Evolutionary conservation across 2,329 filamentous ascomycete species (phyloP), one percentile per base, ranked within the genome.

Genomic region (Canariomyces notabilis): DNA sequence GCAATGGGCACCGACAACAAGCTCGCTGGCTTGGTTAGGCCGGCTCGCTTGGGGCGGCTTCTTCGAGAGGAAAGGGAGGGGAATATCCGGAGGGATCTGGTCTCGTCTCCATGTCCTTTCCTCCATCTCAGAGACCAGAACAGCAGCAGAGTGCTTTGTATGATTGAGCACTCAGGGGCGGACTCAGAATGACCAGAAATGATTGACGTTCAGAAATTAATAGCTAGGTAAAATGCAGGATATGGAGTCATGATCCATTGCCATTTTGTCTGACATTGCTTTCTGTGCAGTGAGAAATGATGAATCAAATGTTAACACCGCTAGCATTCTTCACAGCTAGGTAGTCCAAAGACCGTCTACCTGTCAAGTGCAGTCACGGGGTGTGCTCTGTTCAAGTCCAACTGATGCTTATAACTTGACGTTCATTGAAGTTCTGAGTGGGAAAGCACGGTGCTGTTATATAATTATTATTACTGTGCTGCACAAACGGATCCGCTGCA

Each of bases 1-100:
- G 36, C 37, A 29, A 29, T 19, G 22, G 36, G 37, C 15, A 21
- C 31, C 32, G 14, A 33, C 31, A 44, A 37, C 37, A 42, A 44
- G 37, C 34, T 18, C 41, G 23, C 47, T 37, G 16, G 9, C 26
- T 39, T 37, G 33, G 33, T 19, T 33, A 34, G 31, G 18, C 37
- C 26, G 5, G 11, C 37, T 26, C 19, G 18, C 21, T 22, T 16
- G n/a, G 14, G 15, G 11, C n/a, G n/a, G n/a, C n/a, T n/a, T 5
- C n/a, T 18, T 37, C 44, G 9, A 32, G 23, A 9, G 15, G 18
- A 18, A 18, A 26, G 19, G n/a, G n/a, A 22, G 33, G 26, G 9
- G 26, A 12, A 9, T 4, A 29, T 4, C 8, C 4, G 14, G 26
- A 29, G 14, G 26, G 26, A 29, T 9, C 26, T 9, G 26, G 26